Conservation (phyloP, 1,284 basidiomycete species). For the Trichosporon asahii region DNA sequence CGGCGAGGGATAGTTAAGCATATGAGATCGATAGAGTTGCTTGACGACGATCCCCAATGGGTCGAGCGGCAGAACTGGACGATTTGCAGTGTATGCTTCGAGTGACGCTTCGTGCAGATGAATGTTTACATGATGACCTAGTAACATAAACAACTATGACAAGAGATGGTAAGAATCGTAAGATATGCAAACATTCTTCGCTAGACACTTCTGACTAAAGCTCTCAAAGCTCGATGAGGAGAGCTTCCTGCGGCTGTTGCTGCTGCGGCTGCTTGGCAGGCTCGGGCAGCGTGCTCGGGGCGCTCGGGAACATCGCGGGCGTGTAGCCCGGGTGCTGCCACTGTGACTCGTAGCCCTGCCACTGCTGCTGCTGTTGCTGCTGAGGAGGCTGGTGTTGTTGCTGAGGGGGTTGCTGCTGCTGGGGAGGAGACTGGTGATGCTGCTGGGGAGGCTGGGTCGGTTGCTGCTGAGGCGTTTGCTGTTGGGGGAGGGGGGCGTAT, state of each 20-base stretch:
- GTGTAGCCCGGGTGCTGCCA: slow-evolving; percentile 17
- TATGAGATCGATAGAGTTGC: background rate
- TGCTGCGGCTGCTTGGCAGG: slow-evolving; percentile 56
- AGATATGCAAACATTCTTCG: background rate
- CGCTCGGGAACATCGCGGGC: slow-evolving; percentile 46
- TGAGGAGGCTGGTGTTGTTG: slow-evolving; percentile 7
- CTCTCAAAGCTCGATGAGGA: slow-evolving; percentile 62
- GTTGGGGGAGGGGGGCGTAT: background rate
- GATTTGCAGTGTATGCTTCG: background rate
- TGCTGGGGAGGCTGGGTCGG: slow-evolving; percentile 15
- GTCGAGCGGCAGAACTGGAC: no score
- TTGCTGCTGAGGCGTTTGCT: slow-evolving; percentile 1
- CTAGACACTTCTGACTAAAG: slow-evolving; percentile 23
- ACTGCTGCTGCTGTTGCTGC: slow-evolving; percentile 23
- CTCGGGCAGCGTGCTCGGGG: slow-evolving; percentile 57
- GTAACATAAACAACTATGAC: background rate
- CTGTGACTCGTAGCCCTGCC: slow-evolving; percentile 21
- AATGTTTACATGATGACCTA: background rate
- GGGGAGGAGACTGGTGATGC: slow-evolving; percentile 13
- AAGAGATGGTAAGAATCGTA: background rate
- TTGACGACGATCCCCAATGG: background rate
- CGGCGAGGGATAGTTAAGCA: background rate
- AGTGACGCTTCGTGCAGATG: background rate
- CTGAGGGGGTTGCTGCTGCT: slow-evolving; percentile 20
- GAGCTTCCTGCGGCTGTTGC: slow-evolving; percentile 72